Base-by-base conservation (phyloP, 257 asterid genomes). In the Ballota nigra region DNA sequence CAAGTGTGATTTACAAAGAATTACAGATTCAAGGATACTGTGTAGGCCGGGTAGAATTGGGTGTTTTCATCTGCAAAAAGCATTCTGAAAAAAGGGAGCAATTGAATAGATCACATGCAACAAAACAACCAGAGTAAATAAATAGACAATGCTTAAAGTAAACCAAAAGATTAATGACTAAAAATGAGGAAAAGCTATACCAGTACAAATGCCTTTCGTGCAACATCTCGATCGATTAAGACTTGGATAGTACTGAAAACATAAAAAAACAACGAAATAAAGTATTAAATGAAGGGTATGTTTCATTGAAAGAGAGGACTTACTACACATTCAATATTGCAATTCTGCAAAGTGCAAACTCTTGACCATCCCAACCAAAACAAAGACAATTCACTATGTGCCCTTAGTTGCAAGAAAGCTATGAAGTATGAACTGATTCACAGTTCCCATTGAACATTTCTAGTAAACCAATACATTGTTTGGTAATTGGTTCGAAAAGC, bases 171-270 rank as follows among this genome's bases (percentile, higher is more conserved):
- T 45, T 16, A 66, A 72, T 49, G 59, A n/a, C 63, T 65, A 66
- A 38, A 74, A 16, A 23, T 12, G 61, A 67, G 65, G 63, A 45
- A 61, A 45, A n/a, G 47, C 29, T 12, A 53, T 83, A 95, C 99
- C 98, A 61, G 99, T 95, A 71, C 99, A 95, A 74, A 95, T 95
- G 87, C 99, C 97, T 83, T 95, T 95, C 83, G 26, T 83, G 96
- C 99, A 92, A 80, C 98, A 95, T 82, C 96, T 88, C 52, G 99
- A 95, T 58, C 99, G 88, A 66, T 95, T 92, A 43, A 95, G 96
- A 84, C 99, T 95, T 60, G 99, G 99, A 83, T 95, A 95, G 75
- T 88, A 88, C 99, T 95, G 96, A 75, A 85, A 83, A 68, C 47
- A 60, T 73, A 52, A 73, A 78, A 36, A 66, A 65, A 71, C 22